phyloP scores from a whole-genome alignment of 1,139 yeast genomes.

The Citeromyces hawaiiensis region DNA sequence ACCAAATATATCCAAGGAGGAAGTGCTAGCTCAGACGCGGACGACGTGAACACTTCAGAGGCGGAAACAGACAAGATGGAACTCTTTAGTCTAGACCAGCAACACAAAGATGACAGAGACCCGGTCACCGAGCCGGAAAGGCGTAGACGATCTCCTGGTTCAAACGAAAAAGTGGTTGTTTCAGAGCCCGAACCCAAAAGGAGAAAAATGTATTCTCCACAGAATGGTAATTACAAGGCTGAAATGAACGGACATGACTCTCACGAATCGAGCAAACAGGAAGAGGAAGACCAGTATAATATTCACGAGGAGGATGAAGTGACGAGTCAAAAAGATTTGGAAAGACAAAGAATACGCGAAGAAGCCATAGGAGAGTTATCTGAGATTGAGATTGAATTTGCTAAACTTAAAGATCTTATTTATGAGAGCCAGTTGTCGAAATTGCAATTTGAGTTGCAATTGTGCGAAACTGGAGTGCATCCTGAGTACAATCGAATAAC shows the following conservation, averaged over 20 bases:
- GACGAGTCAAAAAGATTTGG: slow-evolving; percentile 21
- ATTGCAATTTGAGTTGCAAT: slow-evolving; percentile 69
- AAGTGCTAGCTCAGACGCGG: slow-evolving; percentile 32
- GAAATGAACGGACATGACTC: slow-evolving; percentile 5
- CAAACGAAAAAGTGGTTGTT: slow-evolving; percentile 10
- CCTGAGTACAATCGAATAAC: slow-evolving; percentile 61
- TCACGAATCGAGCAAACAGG: slow-evolving; percentile 10
- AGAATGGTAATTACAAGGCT: slow-evolving; percentile 7
- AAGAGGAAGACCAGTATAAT: slow-evolving; percentile 15
- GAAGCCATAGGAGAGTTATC: slow-evolving; percentile 61
- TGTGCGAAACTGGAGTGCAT: slow-evolving; percentile 84
- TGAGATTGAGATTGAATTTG: slow-evolving; percentile 74
- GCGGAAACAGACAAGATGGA: slow-evolving; percentile 77
- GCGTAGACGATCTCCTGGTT: slow-evolving; percentile 1
- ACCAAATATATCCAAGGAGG: background rate
- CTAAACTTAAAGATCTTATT: slow-evolving; percentile 65
- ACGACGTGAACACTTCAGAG: slow-evolving; percentile 53
- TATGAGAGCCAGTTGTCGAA: slow-evolving; percentile 64
- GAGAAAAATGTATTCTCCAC: slow-evolving; percentile 8
- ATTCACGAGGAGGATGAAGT: slow-evolving; percentile 15
- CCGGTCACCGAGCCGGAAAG: slow-evolving; percentile 4
- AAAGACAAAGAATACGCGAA: slow-evolving; percentile 35
- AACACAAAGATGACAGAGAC: slow-evolving; percentile 2
- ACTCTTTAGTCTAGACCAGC: slow-evolving; percentile 18
- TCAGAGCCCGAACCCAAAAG: slow-evolving; percentile 7